Percentiles rank a stretch among this genome's conserved stretches.
These are phyloP conservation scores for Fusarium decemcellulare DNA, from an alignment of 2,329 filamentous ascomycete genomes.

Conservation along the genomic window DNA sequence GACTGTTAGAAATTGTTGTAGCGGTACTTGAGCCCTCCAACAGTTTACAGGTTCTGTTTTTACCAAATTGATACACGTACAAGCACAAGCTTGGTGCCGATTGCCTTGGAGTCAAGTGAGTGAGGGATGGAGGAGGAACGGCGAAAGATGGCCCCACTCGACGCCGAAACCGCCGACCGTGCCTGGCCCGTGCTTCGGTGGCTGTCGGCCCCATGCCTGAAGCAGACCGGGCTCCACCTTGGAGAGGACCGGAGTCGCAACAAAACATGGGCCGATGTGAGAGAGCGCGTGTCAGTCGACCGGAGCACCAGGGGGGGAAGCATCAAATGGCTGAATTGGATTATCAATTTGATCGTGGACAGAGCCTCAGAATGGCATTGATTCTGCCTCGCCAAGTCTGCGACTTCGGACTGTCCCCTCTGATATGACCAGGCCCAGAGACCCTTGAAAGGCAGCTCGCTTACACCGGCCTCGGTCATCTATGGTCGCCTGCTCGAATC, in stretches of 20 bases:
- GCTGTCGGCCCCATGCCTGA: slow-evolving; percentile 13
- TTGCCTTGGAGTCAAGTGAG: too few species aligned
- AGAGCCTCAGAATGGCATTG: background rate
- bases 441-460: slow-evolving; percentile 14
- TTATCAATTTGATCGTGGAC: background rate
- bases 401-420: slow-evolving; percentile 24
- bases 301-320: background rate
- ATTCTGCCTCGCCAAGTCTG: slow-evolving; percentile 1
- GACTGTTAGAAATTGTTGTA: too few species aligned
- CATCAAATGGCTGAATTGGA: background rate
- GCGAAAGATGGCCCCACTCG: slow-evolving; percentile 30
- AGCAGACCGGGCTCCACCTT: slow-evolving; percentile 24
- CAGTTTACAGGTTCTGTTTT: too few species aligned
- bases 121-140: slow-evolving; percentile 9
- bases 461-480: slow-evolving; percentile 6
- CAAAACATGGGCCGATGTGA: slow-evolving; percentile 21
- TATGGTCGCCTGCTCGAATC: background rate
- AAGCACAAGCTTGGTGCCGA: too few species aligned
- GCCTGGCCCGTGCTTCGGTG: slow-evolving; percentile 24
- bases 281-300: slow-evolving; percentile 32
- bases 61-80: too few species aligned
- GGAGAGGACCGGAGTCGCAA: slow-evolving; percentile 18
- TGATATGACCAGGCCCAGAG: slow-evolving; percentile 1
- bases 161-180: slow-evolving; percentile 34
- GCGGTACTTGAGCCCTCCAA: too few species aligned